phyloP scores from a whole-genome alignment of 2,329 filamentous ascomycete genomes.

The Fusarium buxicola region DNA sequence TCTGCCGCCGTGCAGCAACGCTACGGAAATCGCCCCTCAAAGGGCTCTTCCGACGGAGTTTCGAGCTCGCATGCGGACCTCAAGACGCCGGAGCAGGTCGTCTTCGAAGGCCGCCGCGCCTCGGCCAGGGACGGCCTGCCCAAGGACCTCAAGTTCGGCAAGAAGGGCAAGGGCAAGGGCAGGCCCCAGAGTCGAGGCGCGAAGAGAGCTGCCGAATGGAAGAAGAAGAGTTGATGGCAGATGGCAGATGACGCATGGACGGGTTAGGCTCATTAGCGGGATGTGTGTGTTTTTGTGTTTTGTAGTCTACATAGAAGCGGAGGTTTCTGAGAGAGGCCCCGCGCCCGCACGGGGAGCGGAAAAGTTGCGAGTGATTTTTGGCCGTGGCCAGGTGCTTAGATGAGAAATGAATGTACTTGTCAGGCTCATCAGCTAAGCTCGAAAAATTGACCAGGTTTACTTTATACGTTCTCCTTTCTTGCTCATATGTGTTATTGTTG shows the following conservation, averaged over 20 bases:
- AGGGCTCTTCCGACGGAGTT: conserved; percentile 38
- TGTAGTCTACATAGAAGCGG: conserved; percentile 10
- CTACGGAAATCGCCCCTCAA: conserved; percentile 42
- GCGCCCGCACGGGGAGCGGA: conserved; percentile 22
- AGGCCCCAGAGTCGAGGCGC: conserved; percentile 55
- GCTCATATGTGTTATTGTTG: no score
- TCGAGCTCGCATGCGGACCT: conserved; percentile 41
- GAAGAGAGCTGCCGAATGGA: conserved; percentile 58
- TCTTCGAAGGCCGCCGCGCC: conserved; percentile 86
- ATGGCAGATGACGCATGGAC: conserved; percentile 10
- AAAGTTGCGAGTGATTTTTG: conserved; percentile 38
- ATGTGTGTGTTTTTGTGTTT: conserved; percentile 17
- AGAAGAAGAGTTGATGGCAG: conserved; percentile 51
- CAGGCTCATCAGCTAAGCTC: conserved; percentile 6
- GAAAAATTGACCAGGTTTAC: conserved; percentile 6
- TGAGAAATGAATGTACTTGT: conserved; percentile 24
- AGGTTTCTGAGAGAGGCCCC: conserved; percentile 20
- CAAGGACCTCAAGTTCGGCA: conserved; percentile 70
- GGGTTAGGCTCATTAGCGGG: neutral
- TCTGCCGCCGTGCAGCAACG: conserved; percentile 67
- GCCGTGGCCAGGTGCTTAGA: conserved; percentile 28
- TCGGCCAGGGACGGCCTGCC: conserved; percentile 73
- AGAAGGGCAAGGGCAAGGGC: conserved; percentile 61
- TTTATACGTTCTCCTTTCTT: neutral
- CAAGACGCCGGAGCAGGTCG: conserved; percentile 74